Evolutionary conservation across 352 stramenopile genomes (phyloP).

Genomic region (Globisporangium canariense): DNA sequence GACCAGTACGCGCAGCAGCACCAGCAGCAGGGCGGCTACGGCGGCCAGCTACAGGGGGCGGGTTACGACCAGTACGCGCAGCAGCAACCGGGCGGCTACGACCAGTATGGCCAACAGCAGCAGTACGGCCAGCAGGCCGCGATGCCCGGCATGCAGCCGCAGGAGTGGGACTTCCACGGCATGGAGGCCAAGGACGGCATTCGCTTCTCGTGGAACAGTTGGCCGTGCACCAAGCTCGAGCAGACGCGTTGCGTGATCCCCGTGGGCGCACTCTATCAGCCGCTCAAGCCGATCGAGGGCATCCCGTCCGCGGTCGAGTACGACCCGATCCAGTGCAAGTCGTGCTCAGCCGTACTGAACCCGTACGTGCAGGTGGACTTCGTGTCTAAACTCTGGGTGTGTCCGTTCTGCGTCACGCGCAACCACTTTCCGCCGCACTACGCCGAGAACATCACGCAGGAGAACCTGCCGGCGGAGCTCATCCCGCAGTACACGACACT

Average conservation of each 20-base stretch:
- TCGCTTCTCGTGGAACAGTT: constrained; percentile 98
- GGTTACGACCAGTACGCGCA: constrained; percentile 36
- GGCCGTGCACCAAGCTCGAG: constrained; percentile 97
- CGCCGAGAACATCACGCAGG: constrained; percentile 97
- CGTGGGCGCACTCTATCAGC: constrained; percentile 92
- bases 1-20: constrained; percentile 34
- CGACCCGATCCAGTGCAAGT: constrained; percentile 98
- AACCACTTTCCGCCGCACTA: constrained; percentile 98
- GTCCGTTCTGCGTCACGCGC: constrained; percentile 97
- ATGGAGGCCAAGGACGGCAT: constrained; percentile 91
- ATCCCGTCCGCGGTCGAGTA: constrained; percentile 94
- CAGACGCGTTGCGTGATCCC: constrained; percentile 98
- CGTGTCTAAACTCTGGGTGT: constrained; percentile 98
- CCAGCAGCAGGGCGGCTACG: constrained; percentile 27
- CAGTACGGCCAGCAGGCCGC: constrained; percentile 34
- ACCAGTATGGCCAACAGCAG: constrained; percentile 42
- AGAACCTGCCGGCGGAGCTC: constrained; percentile 98
- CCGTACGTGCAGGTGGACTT: constrained; percentile 99
- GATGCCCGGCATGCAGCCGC: constrained; percentile 62
- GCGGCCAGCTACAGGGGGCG: constrained; percentile 41
- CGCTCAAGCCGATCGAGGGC: constrained; percentile 96
- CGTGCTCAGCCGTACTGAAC: constrained; percentile 97
- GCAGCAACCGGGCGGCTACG: constrained; percentile 28
- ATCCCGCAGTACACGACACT: constrained; percentile 99
- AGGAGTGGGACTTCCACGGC: constrained; percentile 85